phyloP scores from a whole-genome alignment of 768 basidiomycete genomes.

The Pleurotus tuber-regium region DNA sequence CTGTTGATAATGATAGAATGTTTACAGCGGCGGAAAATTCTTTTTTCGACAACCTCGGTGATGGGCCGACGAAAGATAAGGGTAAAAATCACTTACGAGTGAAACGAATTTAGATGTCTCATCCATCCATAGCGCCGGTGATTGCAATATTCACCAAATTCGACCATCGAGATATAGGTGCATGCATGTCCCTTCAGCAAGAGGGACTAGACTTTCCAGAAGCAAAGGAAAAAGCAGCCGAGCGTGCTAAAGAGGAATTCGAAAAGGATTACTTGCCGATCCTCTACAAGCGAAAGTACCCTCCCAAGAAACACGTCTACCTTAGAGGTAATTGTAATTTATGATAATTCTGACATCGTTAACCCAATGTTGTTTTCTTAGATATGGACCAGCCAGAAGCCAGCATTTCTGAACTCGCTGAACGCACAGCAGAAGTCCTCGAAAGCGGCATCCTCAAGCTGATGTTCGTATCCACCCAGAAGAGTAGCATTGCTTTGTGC shows the following conservation, averaged over 20 bases:
- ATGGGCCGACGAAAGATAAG: no score
- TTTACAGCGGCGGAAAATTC: not conserved
- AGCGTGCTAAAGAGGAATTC: not conserved
- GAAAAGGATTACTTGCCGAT: not conserved
- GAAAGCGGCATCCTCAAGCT: not conserved
- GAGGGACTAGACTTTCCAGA: not conserved
- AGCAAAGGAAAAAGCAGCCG: not conserved
- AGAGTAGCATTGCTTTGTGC: not conserved
- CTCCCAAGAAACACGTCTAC: not conserved
- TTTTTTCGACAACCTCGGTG: not conserved
- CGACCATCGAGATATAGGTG: not conserved
- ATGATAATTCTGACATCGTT: not conserved
- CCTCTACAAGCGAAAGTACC: not conserved
- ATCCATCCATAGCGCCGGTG: not conserved
- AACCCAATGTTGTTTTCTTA: not conserved
- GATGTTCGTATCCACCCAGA: not conserved
- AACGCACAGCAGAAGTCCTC: not conserved
- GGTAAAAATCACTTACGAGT: no score
- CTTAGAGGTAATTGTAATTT: not conserved
- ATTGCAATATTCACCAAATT: slow-evolving; percentile 8
- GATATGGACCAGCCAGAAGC: not conserved
- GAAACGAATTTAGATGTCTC: not conserved
- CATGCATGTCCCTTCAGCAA: not conserved
- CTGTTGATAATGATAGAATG: not conserved
- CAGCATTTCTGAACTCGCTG: not conserved